Percentiles rank a stretch among this genome's conserved stretches.
Evolutionary conservation across 2,329 filamentous ascomycete species (phyloP).

Genomic region (Aspergillus sp.): DNA sequence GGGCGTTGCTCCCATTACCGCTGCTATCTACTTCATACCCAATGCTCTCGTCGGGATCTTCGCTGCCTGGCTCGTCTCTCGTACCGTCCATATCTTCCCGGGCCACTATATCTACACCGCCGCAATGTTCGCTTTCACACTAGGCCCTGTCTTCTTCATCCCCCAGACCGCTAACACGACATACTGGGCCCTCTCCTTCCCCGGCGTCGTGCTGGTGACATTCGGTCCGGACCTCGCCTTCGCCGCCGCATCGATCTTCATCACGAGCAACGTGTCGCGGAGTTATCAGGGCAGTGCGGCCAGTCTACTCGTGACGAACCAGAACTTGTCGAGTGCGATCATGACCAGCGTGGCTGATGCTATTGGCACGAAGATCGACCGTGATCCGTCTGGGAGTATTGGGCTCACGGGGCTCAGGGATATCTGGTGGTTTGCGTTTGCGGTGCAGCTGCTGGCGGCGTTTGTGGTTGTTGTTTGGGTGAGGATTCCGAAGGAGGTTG

Average conservation of each 20-base stretch:
- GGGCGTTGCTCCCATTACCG: slow-evolving; percentile 39
- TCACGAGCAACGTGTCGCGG: slow-evolving; percentile 48
- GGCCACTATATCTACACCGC: slow-evolving; percentile 49
- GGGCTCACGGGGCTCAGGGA: slow-evolving; percentile 37
- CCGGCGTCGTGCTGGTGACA: slow-evolving; percentile 46
- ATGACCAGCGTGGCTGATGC: slow-evolving; percentile 38
- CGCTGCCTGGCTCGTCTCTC: slow-evolving; percentile 48
- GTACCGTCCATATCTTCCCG: slow-evolving; percentile 47
- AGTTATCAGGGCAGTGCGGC: slow-evolving; percentile 50
- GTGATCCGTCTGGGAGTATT: slow-evolving; percentile 22
- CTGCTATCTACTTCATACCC: slow-evolving; percentile 47
- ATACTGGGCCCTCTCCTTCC: slow-evolving; percentile 50
- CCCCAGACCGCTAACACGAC: slow-evolving; percentile 41
- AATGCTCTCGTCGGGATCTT: slow-evolving; percentile 48
- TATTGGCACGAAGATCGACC: slow-evolving; percentile 33
- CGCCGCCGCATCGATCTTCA: slow-evolving; percentile 51
- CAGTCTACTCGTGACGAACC: slow-evolving; percentile 48
- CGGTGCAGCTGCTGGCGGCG: slow-evolving; percentile 34
- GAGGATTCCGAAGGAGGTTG: slow-evolving; percentile 44
- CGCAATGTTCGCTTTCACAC: slow-evolving; percentile 43
- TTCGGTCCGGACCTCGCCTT: slow-evolving; percentile 51
- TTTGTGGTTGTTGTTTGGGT: slow-evolving; percentile 41
- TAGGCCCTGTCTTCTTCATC: slow-evolving; percentile 42
- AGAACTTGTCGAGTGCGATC: slow-evolving; percentile 48
- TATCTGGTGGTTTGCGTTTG: slow-evolving; percentile 45